Conservation (phyloP, 2,329 filamentous ascomycete genomes). For the Rhinocladiella mackenziei region DNA sequence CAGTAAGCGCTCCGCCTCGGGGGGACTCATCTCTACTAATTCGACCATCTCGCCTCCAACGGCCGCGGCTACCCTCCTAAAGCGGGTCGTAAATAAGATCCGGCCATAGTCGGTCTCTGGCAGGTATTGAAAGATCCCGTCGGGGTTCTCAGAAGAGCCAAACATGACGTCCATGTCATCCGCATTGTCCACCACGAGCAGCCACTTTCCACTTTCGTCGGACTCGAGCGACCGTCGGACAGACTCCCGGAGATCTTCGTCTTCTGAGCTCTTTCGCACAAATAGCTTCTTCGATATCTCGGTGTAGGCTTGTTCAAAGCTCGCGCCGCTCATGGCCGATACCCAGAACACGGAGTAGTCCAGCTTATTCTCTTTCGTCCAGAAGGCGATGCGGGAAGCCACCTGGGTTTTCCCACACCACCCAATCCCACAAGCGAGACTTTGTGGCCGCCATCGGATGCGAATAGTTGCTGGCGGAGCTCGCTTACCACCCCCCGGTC, state of each 20-base stretch:
- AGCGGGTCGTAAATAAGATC: conserved; percentile 30
- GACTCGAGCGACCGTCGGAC: conserved; percentile 6
- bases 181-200: conserved; percentile 29
- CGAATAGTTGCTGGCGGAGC: conserved; percentile 3
- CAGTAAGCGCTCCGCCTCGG: conserved; percentile 32
- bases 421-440: conserved; percentile 11
- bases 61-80: conserved; percentile 14
- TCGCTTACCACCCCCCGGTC: conserved; percentile 4
- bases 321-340: conserved; percentile 2
- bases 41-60: conserved; percentile 6
- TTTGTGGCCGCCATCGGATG: conserved; percentile 1
- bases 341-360: conserved; percentile 17
- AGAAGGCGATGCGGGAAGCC: conserved; percentile 7
- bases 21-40: background rate
- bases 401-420: conserved; percentile 13
- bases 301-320: conserved; percentile 10
- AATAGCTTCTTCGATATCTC: conserved; percentile 12
- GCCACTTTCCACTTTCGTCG: conserved; percentile 25
- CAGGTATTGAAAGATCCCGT: conserved; percentile 16
- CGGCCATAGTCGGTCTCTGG: conserved; percentile 21
- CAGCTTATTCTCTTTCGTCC: conserved; percentile 2
- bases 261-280: conserved; percentile 7
- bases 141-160: background rate
- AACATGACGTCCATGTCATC: conserved; percentile 18
- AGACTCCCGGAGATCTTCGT: conserved; percentile 16